Evolutionary conservation across 108 stramenopile species (phyloP), one percentile per base, ranked within the genome.

Genomic region (Cyclotella kingstonii): DNA sequence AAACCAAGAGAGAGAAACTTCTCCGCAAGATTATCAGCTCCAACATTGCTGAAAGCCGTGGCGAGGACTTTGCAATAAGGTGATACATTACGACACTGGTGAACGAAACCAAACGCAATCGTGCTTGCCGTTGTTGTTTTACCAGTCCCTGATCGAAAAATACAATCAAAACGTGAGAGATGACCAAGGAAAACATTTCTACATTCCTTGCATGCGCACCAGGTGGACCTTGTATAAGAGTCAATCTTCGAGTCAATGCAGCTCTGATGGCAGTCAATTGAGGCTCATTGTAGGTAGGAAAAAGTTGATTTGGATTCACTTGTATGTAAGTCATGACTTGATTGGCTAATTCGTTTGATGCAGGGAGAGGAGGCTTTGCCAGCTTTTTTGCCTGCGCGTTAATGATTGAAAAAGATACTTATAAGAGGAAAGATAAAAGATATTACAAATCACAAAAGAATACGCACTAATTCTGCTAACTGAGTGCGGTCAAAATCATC

Each of bases 21-120:
- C 52, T 87, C 89, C 0, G 85, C 90, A 26, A 95, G 66, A 49
- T 95, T 95, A 52, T 95, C 93, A 18, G 93, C 90, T 14, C 90
- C 93, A 12, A 91, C 89, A 41, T 95, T 95, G 54, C 78, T 81
- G 59, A 84, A 91, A 18, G 93, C 93, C 44, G 84, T 84, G 1
- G 90, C 90, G 17, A 95, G 77, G 3, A 91, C 93, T 61, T 90
- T 93, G 27, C 83, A 74, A 54, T 89, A 42, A 4, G 80, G 71
- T 0, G 86, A 80, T 15, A 89, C 61, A 7, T 59, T 78, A 18
- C 85, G 77, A 33, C 85, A 89, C 53, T 88, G 89, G 35, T 94
- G 84, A 19, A 88, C 86, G 54, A 86, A 89, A n/a, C 92, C 92
- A 71, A 88, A 87, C 2, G 83, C 89, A 58, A 94, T 87, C 12